Percentiles rank a stretch among this genome's conserved stretches.
Conservation (phyloP, 345 rosid species). For the Aquilaria malaccensis region DNA sequence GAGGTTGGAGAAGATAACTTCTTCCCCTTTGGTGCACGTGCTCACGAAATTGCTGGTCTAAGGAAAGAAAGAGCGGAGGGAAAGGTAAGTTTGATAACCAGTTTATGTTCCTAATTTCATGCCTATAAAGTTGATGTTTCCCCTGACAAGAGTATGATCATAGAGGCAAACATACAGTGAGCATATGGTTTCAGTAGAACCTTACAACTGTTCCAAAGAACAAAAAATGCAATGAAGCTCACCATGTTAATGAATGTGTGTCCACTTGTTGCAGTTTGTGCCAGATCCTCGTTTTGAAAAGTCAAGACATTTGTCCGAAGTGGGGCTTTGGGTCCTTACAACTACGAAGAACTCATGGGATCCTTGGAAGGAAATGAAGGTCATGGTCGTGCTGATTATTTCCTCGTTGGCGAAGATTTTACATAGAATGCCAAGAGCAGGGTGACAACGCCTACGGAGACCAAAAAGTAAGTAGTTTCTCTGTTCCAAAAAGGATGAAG, state of each 20-base stretch:
- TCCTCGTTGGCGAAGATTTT: constrained; percentile 88
- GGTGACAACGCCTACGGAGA: constrained; percentile 66
- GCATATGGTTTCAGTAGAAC: no score
- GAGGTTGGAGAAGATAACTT: constrained; percentile 83
- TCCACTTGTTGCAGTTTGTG: constrained; percentile 29
- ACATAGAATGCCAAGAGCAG: constrained; percentile 68
- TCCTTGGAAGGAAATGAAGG: constrained; percentile 85
- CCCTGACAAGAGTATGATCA: no score
- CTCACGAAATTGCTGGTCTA: constrained; percentile 57
- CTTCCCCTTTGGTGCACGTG: constrained; percentile 79
- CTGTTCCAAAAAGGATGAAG: no score
- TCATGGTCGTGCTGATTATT: constrained; percentile 70
- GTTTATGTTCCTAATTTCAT: no score
- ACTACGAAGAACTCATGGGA: constrained; percentile 57
- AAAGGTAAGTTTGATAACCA: constrained; percentile 8
- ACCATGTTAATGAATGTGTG: no score
- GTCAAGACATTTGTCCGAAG: constrained; percentile 56
- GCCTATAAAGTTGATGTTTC: no score
- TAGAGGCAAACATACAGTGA: no score
- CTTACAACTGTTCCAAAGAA: no score
- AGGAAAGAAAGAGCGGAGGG: constrained; percentile 72
- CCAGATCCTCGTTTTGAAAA: constrained; percentile 66
- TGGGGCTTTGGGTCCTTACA: constrained; percentile 57
- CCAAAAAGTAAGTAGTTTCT: constrained; percentile 35
- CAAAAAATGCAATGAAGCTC: no score